Evolutionary conservation across 306 rosid genomes (phyloP).

Genomic region (Trifolium fragiferum): DNA sequence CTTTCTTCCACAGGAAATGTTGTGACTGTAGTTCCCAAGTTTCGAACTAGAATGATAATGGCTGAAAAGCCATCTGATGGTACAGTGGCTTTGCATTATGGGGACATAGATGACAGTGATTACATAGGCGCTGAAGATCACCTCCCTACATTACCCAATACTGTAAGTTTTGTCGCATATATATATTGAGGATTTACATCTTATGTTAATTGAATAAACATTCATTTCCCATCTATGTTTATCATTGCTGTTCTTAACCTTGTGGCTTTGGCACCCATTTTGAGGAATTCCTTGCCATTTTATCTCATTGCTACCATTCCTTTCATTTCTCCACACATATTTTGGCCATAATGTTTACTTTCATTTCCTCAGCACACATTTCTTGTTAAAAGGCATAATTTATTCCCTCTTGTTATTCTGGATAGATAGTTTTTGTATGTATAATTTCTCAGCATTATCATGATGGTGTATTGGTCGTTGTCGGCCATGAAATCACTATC

Average conservation of each 20-base stretch:
- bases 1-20: slow-evolving; percentile 61
- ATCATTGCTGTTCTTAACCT: slow-evolving; percentile 21
- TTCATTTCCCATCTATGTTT: slow-evolving; percentile 26
- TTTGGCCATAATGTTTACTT: slow-evolving; percentile 22
- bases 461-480: slow-evolving; percentile 23
- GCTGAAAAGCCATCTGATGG: slow-evolving; percentile 92
- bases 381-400: background rate
- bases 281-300: slow-evolving; percentile 11
- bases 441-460: slow-evolving; percentile 23
- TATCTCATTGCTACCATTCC: slow-evolving; percentile 20
- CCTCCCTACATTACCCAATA: slow-evolving; percentile 87
- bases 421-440: slow-evolving; percentile 6
- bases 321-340: background rate
- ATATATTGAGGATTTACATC: slow-evolving; percentile 31
- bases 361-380: slow-evolving; percentile 6
- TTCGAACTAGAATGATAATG: slow-evolving; percentile 74
- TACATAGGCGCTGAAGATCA: slow-evolving; percentile 64
- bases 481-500: slow-evolving; percentile 15
- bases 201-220: slow-evolving; percentile 28
- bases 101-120: slow-evolving; percentile 65
- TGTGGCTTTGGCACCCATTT: slow-evolving; percentile 19
- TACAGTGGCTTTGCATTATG: slow-evolving; percentile 80
- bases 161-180: slow-evolving; percentile 65
- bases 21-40: slow-evolving; percentile 52
- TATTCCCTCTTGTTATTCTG: slow-evolving; percentile 8